Conservation (phyloP, 1,284 basidiomycete species). For the Takashimella koratensis region DNA sequence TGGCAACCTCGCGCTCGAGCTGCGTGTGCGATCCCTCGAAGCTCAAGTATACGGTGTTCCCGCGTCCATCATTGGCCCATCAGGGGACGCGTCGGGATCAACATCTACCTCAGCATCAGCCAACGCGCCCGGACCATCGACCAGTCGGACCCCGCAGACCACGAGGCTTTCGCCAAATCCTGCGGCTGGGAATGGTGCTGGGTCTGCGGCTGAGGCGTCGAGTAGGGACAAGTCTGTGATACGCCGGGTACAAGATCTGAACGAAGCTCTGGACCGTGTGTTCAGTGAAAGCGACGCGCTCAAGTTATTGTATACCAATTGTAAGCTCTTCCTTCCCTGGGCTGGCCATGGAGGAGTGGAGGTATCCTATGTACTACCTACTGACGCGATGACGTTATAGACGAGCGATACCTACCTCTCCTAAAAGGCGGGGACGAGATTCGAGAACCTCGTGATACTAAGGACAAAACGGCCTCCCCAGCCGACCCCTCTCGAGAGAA, state of each 20-base stretch:
- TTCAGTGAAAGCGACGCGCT: constrained; percentile 27
- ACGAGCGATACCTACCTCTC: constrained; percentile 35
- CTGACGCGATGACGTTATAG: too few species aligned
- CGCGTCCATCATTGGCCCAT: constrained; percentile 2
- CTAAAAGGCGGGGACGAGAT: constrained; percentile 7
- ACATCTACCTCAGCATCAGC: too few species aligned
- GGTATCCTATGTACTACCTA: too few species aligned
- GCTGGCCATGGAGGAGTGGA: too few species aligned
- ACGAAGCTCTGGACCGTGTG: constrained; percentile 23
- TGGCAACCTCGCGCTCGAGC: constrained; percentile 38
- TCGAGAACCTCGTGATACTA: not conserved
- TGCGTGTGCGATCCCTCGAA: constrained; percentile 40
- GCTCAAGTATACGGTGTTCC: constrained; percentile 31
- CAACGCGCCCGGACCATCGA: not conserved
- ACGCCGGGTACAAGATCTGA: constrained; percentile 18
- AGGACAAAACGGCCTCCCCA: not conserved
- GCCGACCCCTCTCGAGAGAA: too few species aligned
- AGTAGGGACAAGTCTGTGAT: too few species aligned
- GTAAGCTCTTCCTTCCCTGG: too few species aligned
- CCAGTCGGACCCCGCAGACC: too few species aligned
- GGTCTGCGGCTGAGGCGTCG: too few species aligned
- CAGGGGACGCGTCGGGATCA: not conserved
- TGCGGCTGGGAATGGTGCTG: too few species aligned
- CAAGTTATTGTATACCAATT: constrained; percentile 33
- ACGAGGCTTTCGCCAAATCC: too few species aligned